phyloP scores from a whole-genome alignment of 2,329 filamentous ascomycete genomes.

The Cercospora zeae-maydis region DNA sequence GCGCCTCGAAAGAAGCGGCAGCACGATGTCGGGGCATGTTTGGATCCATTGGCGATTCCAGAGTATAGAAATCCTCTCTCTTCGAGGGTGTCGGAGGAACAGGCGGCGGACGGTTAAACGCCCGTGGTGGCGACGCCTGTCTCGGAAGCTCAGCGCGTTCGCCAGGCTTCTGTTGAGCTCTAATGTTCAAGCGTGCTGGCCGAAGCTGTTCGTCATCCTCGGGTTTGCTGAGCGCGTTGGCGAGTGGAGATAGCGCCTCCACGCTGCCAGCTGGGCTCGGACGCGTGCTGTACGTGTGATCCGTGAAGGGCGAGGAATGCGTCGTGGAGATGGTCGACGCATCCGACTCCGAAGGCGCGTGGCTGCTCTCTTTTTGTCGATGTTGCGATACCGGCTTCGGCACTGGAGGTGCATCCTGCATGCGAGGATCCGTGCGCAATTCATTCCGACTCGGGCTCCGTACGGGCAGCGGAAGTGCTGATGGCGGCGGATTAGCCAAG shows the following conservation, averaged over 20 bases:
- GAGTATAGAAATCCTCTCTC: constrained; percentile 1
- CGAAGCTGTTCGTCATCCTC: constrained; percentile 28
- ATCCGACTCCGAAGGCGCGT: constrained; percentile 32
- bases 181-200: constrained; percentile 25
- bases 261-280: constrained; percentile 36
- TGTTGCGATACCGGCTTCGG: constrained; percentile 31
- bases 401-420: constrained; percentile 35
- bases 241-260: constrained; percentile 29
- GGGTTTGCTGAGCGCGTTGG: constrained; percentile 12
- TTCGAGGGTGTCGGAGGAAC: background rate
- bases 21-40: constrained; percentile 15
- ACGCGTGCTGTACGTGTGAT: constrained; percentile 29
- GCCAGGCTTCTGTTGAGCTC: constrained; percentile 26
- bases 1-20: background rate
- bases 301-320: constrained; percentile 22
- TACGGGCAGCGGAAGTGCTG: constrained; percentile 8
- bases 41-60: constrained; percentile 38
- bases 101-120: background rate
- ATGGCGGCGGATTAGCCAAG: constrained; percentile 6
- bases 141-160: constrained; percentile 28
- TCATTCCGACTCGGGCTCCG: constrained; percentile 26
- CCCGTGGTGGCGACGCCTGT: constrained; percentile 25
- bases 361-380: constrained; percentile 25
- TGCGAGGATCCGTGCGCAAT: constrained; percentile 27
- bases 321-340: constrained; percentile 31